Conservation (phyloP, 163 green algal genomes). For the Chlorella variabilis region DNA sequence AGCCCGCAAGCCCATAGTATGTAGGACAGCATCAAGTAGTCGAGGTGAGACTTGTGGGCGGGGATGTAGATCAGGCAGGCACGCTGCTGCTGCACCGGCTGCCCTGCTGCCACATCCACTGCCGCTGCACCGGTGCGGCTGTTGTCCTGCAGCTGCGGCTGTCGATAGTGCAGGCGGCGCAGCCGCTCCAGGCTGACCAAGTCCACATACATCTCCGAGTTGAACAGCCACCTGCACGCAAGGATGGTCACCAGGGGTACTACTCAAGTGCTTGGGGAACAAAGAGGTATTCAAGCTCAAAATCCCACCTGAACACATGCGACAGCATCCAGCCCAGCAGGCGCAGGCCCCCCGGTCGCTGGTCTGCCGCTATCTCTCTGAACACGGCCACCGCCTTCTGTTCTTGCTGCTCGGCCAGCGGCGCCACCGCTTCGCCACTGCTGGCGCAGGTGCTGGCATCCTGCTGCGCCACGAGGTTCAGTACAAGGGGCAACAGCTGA, state of each 20-base stretch:
- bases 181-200: constrained; percentile 29
- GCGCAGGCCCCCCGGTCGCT: constrained; percentile 27
- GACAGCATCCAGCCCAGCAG: constrained; percentile 45
- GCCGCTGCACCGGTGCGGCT: background rate
- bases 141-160: background rate
- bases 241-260: no score
- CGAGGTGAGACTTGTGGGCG: constrained; percentile 63
- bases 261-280: no score
- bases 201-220: constrained; percentile 50
- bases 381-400: constrained; percentile 10
- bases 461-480: background rate
- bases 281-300: background rate
- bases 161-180: constrained; percentile 10
- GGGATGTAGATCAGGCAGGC: constrained; percentile 56
- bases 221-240: constrained; percentile 45
- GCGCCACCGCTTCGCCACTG: background rate
- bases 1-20: constrained; percentile 50
- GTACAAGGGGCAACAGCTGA: constrained; percentile 12
- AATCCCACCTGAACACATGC: constrained; percentile 37
- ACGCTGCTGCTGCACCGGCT: background rate
- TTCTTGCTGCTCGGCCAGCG: no score
- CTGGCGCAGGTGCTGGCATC: background rate
- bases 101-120: background rate
- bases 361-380: constrained; percentile 35
- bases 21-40: constrained; percentile 63